Percentiles rank a stretch among this genome's conserved stretches.
phyloP scores from a whole-genome alignment of 1,284 basidiomycete genomes.

The Tilletiaria anomala region DNA sequence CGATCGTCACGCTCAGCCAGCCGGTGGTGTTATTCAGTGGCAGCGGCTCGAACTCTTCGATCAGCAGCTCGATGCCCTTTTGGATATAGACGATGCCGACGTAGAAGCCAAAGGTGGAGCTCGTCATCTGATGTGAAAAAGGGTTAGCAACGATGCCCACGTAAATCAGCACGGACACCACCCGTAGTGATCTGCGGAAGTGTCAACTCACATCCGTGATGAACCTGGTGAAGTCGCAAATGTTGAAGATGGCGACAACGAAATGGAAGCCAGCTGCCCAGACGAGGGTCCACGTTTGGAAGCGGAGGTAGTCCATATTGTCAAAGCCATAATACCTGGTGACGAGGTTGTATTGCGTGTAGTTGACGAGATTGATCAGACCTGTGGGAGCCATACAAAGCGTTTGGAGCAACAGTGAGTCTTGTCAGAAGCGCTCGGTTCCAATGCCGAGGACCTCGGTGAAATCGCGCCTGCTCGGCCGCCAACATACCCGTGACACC shows the following conservation, averaged over 20 bases:
- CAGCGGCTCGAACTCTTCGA: constrained; percentile 36
- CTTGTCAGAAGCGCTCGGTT: too few relatives aligned
- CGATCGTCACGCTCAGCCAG: constrained; percentile 43
- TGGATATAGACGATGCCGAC: constrained; percentile 40
- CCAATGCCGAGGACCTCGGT: too few relatives aligned
- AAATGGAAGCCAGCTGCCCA: constrained; percentile 90
- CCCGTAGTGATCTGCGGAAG: too few relatives aligned
- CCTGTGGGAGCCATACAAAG: too few relatives aligned
- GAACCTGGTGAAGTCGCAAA: constrained; percentile 41
- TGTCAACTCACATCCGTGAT: too few relatives aligned
- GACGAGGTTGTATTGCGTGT: constrained; percentile 35
- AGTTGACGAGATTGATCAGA: constrained; percentile 42
- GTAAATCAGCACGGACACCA: neutral
- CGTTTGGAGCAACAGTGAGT: too few relatives aligned
- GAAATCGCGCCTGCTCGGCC: too few relatives aligned
- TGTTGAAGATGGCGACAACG: constrained; percentile 65
- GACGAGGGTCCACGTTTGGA: constrained; percentile 61
- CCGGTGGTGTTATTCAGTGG: constrained; percentile 38
- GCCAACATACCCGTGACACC: constrained; percentile 84
- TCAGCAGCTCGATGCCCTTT: constrained; percentile 42
- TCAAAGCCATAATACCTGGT: constrained; percentile 29
- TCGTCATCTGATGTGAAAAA: too few relatives aligned
- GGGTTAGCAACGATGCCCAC: constrained; percentile 61
- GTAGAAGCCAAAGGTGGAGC: constrained; percentile 76
- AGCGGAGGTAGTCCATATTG: constrained; percentile 20